A percentile compares a stretch with the other conserved stretches of the same genome.
Evolutionary conservation across 768 basidiomycete species (phyloP).

Genomic region (Podaxis carcinomalis): DNA sequence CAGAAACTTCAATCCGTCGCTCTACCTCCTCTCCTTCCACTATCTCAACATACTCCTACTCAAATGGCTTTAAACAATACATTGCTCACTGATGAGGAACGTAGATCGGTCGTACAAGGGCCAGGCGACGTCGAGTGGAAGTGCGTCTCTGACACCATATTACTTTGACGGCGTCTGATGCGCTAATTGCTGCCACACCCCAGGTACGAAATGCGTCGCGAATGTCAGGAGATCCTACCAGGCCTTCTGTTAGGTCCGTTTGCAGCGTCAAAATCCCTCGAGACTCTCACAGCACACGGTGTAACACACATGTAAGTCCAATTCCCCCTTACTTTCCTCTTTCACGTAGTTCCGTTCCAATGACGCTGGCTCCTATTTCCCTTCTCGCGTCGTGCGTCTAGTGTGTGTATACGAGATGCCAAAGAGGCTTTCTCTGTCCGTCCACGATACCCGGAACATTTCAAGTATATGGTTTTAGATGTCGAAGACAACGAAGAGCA

Average conservation of each 20-base stretch:
- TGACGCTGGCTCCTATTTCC: not conserved
- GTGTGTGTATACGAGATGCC: conserved; percentile 84
- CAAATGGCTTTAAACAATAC: conserved; percentile 1
- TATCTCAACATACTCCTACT: not conserved
- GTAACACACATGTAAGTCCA: conserved; percentile 76
- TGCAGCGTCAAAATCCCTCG: conserved; percentile 79
- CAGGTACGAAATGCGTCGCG: conserved; percentile 94
- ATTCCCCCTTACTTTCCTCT: conserved; percentile 15
- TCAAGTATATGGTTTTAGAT: conserved; percentile 76
- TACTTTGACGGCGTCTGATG: not conserved
- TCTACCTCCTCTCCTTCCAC: not conserved
- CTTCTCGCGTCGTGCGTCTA: conserved; percentile 23
- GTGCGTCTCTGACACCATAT: conserved; percentile 31
- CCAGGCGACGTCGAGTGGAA: conserved; percentile 84
- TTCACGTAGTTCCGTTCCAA: not conserved
- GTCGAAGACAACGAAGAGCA: conserved; percentile 94
- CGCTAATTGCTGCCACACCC: not conserved
- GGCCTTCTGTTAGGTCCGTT: conserved; percentile 83
- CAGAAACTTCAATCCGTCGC: not conserved
- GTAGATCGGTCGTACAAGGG: conserved; percentile 67
- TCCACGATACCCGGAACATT: conserved; percentile 78
- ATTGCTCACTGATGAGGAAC: conserved; percentile 33
- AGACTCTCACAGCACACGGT: conserved; percentile 56
- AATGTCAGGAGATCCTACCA: conserved; percentile 88
- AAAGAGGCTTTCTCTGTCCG: conserved; percentile 89